Conservation (phyloP, 1,284 basidiomycete genomes). For the Microbotryum intermedium region DNA sequence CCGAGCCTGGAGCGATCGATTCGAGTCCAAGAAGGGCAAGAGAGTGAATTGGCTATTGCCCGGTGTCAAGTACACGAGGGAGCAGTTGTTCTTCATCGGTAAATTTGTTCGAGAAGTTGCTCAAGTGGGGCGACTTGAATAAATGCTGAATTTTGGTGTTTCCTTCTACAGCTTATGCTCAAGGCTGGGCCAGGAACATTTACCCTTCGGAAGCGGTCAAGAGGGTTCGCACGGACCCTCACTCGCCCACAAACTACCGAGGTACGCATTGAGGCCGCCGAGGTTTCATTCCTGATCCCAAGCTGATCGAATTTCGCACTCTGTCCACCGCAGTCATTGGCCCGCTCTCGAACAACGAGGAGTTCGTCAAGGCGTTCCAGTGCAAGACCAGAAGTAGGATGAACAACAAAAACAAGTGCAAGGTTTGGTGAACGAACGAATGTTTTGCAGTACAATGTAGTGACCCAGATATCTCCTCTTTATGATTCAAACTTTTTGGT, state of each 20-base stretch:
- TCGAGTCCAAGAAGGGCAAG: conserved; percentile 29
- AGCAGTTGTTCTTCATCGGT: conserved; percentile 41
- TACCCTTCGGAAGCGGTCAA: conserved; percentile 63
- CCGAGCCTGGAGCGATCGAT: conserved; percentile 38
- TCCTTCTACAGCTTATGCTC: conserved; percentile 77
- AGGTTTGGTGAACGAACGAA: conserved; percentile 9
- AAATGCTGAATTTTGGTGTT: conserved; percentile 80
- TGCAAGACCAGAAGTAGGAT: conserved; percentile 27
- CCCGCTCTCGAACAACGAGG: conserved; percentile 31
- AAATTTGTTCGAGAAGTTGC: conserved; percentile 10
- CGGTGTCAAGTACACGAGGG: conserved; percentile 36
- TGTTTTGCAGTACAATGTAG: background rate
- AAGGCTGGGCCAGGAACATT: conserved; percentile 64
- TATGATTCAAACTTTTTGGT: background rate
- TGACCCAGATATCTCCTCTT: background rate
- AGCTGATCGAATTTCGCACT: no score
- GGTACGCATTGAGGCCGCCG: conserved; percentile 2
- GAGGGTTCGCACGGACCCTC: conserved; percentile 69
- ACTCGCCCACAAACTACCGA: conserved; percentile 54
- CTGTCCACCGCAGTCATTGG: conserved; percentile 21
- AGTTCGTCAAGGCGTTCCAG: conserved; percentile 32
- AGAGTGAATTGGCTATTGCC: conserved; percentile 36
- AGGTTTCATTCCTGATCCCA: no score
- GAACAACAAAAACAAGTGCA: conserved; percentile 30
- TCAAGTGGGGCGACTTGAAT: conserved; percentile 87